phyloP scores from a whole-genome alignment of 768 basidiomycete genomes.

The Xerocomellus amylosporus region DNA sequence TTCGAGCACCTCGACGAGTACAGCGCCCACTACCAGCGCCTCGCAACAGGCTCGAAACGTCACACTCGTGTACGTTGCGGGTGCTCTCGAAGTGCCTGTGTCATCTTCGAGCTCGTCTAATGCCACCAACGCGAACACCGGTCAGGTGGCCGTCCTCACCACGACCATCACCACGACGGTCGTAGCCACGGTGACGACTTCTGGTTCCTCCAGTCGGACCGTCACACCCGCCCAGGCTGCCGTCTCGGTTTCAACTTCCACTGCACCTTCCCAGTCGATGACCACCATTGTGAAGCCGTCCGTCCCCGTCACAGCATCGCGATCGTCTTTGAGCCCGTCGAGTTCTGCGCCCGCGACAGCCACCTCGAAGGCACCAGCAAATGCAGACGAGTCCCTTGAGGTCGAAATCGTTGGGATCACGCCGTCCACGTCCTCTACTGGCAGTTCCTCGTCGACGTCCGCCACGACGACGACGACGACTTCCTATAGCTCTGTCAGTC shows the following conservation, averaged over 20 bases:
- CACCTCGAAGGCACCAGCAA: not conserved
- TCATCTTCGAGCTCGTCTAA: not conserved
- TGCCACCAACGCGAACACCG: not conserved
- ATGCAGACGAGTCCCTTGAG: conserved; percentile 16
- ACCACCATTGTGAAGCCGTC: not conserved
- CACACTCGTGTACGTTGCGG: conserved; percentile 51
- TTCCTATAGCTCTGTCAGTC: conserved; percentile 1
- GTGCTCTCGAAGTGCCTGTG: conserved; percentile 30
- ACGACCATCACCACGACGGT: conserved; percentile 30
- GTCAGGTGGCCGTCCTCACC: conserved; percentile 13
- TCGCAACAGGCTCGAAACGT: conserved; percentile 36
- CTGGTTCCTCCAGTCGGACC: not conserved
- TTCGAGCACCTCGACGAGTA: conserved; percentile 19
- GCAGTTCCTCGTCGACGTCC: conserved; percentile 3
- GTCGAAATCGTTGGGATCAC: conserved; percentile 20
- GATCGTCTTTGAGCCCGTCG: conserved; percentile 1
- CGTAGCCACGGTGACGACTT: conserved; percentile 6
- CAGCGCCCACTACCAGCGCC: conserved; percentile 6
- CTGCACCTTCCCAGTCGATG: conserved; percentile 3
- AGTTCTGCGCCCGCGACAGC: not conserved
- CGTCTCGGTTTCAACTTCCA: conserved; percentile 9
- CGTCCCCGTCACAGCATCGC: not conserved
- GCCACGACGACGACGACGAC: not conserved
- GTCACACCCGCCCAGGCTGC: conserved; percentile 15
- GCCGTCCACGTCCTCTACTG: not conserved